Evolutionary conservation across 805 yeast genomes (phyloP), one percentile per base, ranked within the genome.

Genomic region (Candida ascalaphidarum): DNA sequence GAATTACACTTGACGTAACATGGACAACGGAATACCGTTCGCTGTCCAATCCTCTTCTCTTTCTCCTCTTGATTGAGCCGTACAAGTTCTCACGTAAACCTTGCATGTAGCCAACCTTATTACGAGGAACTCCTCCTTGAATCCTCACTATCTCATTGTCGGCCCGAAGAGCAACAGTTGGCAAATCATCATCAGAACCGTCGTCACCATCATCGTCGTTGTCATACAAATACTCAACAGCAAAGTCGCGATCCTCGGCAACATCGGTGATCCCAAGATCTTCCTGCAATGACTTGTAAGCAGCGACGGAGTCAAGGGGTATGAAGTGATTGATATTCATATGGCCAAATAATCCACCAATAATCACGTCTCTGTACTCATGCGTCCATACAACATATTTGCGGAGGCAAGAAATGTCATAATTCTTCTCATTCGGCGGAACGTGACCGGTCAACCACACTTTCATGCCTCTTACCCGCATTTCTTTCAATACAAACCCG

Each of bases 361-460:
- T 63, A 16, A 84, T 80, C 22, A 84, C 70, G 49, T 84, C 95
- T 39, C 94, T 64, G 48, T 79, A 84, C 48, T 83, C 95, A 43
- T 82, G 74, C 20, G 76, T 55, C 94, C 94, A 84, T n/a, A 76
- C 65, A 14, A 81, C 70, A 52, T 75, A 79, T 50, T 83, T 83
- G 27, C 84, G 62, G 39, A 71, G 75, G 46, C 95, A 84, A 23
- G 78, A 64, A 12, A 67, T 60, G 43, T 84, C 94, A 35, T 70
- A 74, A 49, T 84, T 84, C 50, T 83, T 83, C 15, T 76, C 75
- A 26, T 78, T 71, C 4, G 95, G 94, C 3, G 95, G 95, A 11
- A 85, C 94, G 58, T 84, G 95, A 4, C 95, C 94, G 23, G 79
- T 63, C 14, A 84, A 55, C 94, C 94, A 85, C 11, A 81, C 94